Percentiles rank a stretch among this genome's conserved stretches.
These are phyloP conservation scores for Fusarium sp. DNA, from an alignment of 2,329 filamentous ascomycete species.

Conservation along the genomic window DNA sequence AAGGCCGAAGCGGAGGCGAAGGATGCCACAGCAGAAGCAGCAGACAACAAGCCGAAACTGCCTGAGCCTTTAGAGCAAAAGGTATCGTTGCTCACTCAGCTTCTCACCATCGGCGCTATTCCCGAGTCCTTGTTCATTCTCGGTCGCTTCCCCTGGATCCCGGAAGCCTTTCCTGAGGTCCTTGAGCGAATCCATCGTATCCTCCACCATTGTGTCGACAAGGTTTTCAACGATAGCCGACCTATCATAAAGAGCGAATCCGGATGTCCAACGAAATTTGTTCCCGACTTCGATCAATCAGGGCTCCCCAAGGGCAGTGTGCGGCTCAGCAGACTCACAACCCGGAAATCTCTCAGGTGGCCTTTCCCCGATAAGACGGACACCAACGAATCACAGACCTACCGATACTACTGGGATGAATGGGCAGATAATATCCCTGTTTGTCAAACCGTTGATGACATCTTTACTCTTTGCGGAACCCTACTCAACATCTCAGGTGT, in stretches of 20 bases:
- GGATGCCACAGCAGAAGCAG: slow-evolving; percentile 52
- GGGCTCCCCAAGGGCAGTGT: slow-evolving; percentile 77
- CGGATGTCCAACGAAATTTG: slow-evolving; percentile 58
- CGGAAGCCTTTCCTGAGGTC: slow-evolving; percentile 85
- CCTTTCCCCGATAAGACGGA: slow-evolving; percentile 83
- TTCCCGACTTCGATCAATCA: slow-evolving; percentile 70
- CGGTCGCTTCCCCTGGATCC: slow-evolving; percentile 91
- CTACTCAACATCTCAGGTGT: slow-evolving; percentile 88
- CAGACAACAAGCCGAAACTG: slow-evolving; percentile 62
- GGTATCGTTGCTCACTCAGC: slow-evolving; percentile 81
- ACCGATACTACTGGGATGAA: slow-evolving; percentile 97
- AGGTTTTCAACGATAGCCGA: slow-evolving; percentile 69
- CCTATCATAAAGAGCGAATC: slow-evolving; percentile 47
- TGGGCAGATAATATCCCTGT: slow-evolving; percentile 94
- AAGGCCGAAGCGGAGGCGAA: slow-evolving; percentile 68
- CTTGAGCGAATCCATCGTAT: slow-evolving; percentile 86
- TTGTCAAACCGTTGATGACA: slow-evolving; percentile 89
- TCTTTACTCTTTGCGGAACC: slow-evolving; percentile 87
- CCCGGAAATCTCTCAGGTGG: slow-evolving; percentile 83
- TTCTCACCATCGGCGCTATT: slow-evolving; percentile 90
- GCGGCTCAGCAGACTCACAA: slow-evolving; percentile 67
- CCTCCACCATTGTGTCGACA: slow-evolving; percentile 82
- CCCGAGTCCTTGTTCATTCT: slow-evolving; percentile 94
- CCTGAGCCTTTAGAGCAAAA: slow-evolving; percentile 90
- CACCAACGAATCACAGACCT: slow-evolving; percentile 80